Conservation (phyloP, 768 basidiomycete species). For the Rhizopogon rudus region DNA sequence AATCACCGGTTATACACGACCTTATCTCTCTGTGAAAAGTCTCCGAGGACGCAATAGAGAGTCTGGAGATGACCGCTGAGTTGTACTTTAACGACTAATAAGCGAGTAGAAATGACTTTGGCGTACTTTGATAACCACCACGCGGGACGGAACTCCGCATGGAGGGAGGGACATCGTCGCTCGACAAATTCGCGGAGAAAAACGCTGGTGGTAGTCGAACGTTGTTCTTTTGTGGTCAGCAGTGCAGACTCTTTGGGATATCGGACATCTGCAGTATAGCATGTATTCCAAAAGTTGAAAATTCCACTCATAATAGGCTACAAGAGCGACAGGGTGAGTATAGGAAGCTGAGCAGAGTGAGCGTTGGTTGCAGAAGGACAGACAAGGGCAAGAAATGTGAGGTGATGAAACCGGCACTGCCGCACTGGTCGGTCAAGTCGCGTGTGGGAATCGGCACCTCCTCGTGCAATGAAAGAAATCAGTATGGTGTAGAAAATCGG, state of each 20-base stretch:
- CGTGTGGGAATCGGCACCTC: not conserved
- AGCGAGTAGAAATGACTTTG: not conserved
- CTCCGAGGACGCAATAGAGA: constrained; percentile 24
- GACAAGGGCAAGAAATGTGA: not conserved
- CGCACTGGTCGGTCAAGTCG: not conserved
- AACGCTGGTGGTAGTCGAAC: constrained; percentile 7
- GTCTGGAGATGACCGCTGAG: constrained; percentile 28
- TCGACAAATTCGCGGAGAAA: constrained; percentile 27
- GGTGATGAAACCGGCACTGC: not conserved
- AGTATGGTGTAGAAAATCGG: not conserved
- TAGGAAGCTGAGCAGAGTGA: not conserved
- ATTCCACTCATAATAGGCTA: constrained; percentile 14
- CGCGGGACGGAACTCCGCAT: constrained; percentile 21
- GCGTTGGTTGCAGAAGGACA: not conserved
- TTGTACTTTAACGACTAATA: constrained; percentile 10
- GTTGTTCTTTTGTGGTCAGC: constrained; percentile 13
- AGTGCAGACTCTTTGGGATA: constrained; percentile 16
- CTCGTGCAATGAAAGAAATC: not conserved
- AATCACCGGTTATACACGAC: constrained; percentile 25
- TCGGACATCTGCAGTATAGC: constrained; percentile 13
- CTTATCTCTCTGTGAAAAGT: constrained; percentile 26
- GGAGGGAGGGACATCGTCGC: constrained; percentile 23
- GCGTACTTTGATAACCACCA: constrained; percentile 30
- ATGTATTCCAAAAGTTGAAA: constrained; percentile 8
- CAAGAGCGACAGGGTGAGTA: not conserved